Percentiles rank a stretch among this genome's conserved stretches.
These are phyloP conservation scores for Pseudocercospora fijiensis DNA, from an alignment of 2,329 filamentous ascomycete species.

Conservation along the genomic window DNA sequence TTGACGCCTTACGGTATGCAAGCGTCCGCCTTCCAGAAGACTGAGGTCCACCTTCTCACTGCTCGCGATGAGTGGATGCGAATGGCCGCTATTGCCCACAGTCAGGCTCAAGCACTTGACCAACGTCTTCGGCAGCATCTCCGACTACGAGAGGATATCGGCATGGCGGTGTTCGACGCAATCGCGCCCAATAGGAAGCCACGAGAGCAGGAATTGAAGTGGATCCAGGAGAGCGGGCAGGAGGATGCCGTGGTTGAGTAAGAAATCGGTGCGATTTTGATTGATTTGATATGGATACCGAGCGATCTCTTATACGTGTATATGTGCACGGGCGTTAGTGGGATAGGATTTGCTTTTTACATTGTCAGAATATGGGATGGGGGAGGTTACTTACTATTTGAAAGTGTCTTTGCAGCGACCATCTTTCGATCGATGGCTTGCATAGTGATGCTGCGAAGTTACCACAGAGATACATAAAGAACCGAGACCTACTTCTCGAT, in stretches of 20 bases:
- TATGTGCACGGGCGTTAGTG: background rate
- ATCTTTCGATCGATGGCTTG: too few species aligned
- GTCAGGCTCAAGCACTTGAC: background rate
- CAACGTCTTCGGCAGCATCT: background rate
- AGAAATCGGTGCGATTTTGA: background rate
- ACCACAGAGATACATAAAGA: too few species aligned
- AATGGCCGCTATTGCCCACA: background rate
- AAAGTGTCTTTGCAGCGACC: too few species aligned
- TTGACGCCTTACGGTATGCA: background rate
- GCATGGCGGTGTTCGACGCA: background rate
- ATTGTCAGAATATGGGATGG: background rate
- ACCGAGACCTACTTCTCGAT: too few species aligned
- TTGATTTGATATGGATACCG: background rate
- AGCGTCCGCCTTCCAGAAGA: background rate
- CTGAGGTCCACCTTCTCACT: background rate
- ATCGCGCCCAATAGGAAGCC: background rate
- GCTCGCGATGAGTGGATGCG: background rate
- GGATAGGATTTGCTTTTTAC: background rate
- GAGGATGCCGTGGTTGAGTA: background rate
- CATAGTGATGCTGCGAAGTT: too few species aligned
- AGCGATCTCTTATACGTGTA: background rate
- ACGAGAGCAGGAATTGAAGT: background rate
- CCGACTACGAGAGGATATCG: background rate
- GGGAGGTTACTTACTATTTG: background rate
- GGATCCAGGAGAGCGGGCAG: background rate